Percentiles rank a stretch among this genome's conserved stretches.
phyloP scores from a whole-genome alignment of 2,329 filamentous ascomycete species.

The Hirsutella rhossiliensis region DNA sequence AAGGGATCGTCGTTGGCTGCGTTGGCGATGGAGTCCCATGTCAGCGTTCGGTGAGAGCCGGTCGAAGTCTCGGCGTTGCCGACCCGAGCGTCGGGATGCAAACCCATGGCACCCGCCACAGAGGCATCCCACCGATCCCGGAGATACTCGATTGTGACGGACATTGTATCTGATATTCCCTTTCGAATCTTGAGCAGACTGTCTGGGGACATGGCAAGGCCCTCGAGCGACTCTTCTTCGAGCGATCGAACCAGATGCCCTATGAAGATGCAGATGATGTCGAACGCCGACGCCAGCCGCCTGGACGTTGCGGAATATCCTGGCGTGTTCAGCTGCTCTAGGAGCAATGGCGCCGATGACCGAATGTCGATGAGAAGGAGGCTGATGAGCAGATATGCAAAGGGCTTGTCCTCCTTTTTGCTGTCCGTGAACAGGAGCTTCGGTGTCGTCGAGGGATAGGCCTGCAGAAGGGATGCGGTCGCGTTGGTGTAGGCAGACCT shows the following conservation, averaged over 20 bases:
- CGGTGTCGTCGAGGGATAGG: constrained; percentile 34
- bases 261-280: constrained; percentile 49
- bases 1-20: constrained; percentile 42
- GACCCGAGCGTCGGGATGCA: constrained; percentile 44
- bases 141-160: constrained; percentile 51
- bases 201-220: constrained; percentile 40
- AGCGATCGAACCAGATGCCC: constrained; percentile 42
- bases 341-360: constrained; percentile 47
- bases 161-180: constrained; percentile 50
- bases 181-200: constrained; percentile 49
- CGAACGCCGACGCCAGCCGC: constrained; percentile 48
- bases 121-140: constrained; percentile 59
- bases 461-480: constrained; percentile 42
- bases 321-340: constrained; percentile 43
- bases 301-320: constrained; percentile 37
- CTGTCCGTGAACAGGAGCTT: constrained; percentile 39
- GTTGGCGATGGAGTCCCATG: constrained; percentile 45
- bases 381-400: constrained; percentile 50
- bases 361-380: constrained; percentile 55
- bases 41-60: constrained; percentile 34
- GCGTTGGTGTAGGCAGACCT: constrained; percentile 48
- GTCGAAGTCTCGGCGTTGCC: constrained; percentile 29
- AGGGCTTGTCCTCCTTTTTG: constrained; percentile 33
- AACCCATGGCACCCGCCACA: constrained; percentile 46
- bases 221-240: constrained; percentile 30